Base-by-base conservation (phyloP, 768 basidiomycete genomes). In the Gymnopilus dilepis region DNA sequence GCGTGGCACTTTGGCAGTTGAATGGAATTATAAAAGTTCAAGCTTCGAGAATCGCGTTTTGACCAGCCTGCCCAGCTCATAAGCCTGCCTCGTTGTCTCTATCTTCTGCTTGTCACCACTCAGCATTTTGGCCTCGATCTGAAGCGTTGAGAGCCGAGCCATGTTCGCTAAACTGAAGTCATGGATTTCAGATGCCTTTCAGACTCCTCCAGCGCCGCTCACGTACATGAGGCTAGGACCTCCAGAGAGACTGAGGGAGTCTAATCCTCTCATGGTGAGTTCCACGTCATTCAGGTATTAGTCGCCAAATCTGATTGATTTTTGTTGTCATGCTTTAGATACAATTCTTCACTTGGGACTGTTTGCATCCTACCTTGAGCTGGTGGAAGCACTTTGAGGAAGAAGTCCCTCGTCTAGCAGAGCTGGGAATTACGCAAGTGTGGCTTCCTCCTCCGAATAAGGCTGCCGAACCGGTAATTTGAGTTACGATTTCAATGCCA, bases 381-480 rank as follows among this genome's bases (percentile, higher is more conserved):
- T 94, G 93, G 92, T 95, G 93, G 92, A 80, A 81, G 67, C 86
- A 91, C 71, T 80, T 94, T 34, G 86, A 90, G 70, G 66, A 65
- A 9, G 86, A 92, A 68, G 75, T 90, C 11, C 88, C 91, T 12
- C 75, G 68, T 42, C 81, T 95, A 19, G 83, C 82, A 4, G 77
- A 83, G 45, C 77, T 91, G 63, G 93, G 92, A 13, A 81, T 93
- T 66, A 93, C 92, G 0, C 91, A 92, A 71, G 80, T 87, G 3
- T 95, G 92, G 92, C 75, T 94, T 31, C 92, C 92, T 33, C 93
- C 92, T 6, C 89, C 91, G 17, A 90, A 90, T 71, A 94, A 93
- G 72, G 92, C 89, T 15, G 88, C 85, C 73, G 74, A 78, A 57
- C 82, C 80, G 68, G 91, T 89, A 61, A 58, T 41, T 66, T 45